phyloP scores from a whole-genome alignment of 495 filamentous ascomycete species.

The Clohesyomyces aquaticus region DNA sequence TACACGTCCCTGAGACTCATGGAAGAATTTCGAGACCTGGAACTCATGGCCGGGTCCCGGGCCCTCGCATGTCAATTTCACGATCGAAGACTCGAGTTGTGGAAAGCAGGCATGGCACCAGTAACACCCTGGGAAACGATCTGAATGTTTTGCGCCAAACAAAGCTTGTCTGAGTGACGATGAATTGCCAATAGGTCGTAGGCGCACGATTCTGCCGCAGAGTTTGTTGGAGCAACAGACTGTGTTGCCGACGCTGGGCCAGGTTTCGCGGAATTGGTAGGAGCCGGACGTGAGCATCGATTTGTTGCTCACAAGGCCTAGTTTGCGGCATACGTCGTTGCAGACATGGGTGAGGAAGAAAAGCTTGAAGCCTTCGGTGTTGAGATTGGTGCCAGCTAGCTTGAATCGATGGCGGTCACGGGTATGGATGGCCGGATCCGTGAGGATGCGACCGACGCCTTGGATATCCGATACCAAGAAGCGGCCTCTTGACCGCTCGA shows the following conservation, averaged over 20 bases:
- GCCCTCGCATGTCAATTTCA: conserved; percentile 23
- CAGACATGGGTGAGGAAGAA: conserved; percentile 48
- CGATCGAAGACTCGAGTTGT: conserved; percentile 39
- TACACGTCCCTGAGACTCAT: conserved; percentile 39
- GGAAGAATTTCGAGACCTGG: conserved; percentile 39
- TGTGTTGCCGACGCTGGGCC: conserved; percentile 35
- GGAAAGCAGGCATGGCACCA: conserved; percentile 47
- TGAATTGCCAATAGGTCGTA: too few species aligned
- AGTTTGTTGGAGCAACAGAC: conserved; percentile 51
- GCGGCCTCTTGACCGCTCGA: conserved; percentile 48
- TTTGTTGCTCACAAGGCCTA: conserved; percentile 45
- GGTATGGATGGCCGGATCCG: conserved; percentile 49
- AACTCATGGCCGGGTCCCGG: conserved; percentile 35
- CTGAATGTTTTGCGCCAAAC: conserved; percentile 24
- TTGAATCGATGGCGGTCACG: conserved; percentile 42
- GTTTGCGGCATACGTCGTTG: conserved; percentile 49
- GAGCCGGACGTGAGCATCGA: conserved; percentile 37
- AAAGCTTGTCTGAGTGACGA: too few species aligned
- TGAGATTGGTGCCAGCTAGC: conserved; percentile 41
- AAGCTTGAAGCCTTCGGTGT: conserved; percentile 47
- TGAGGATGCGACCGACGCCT: conserved; percentile 45
- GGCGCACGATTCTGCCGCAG: conserved; percentile 43
- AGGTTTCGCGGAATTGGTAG: conserved; percentile 40
- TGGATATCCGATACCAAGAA: conserved; percentile 48
- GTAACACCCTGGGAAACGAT: conserved; percentile 34